Base-by-base conservation (phyloP, 2,329 filamentous ascomycete species). In the Aureobasidium mangrovei region DNA sequence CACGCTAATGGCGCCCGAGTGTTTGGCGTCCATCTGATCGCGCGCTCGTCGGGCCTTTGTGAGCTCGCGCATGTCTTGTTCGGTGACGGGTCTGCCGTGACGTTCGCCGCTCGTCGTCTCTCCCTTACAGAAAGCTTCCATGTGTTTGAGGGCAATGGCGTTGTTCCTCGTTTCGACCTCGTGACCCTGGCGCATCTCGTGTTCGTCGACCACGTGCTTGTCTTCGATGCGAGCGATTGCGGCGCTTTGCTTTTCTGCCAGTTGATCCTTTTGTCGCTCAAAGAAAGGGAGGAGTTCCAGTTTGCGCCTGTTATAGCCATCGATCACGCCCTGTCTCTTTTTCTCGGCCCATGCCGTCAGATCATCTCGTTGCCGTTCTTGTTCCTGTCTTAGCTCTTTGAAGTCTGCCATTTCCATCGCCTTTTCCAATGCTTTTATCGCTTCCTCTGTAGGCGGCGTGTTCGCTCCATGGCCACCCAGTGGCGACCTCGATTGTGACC, bases 91-190 rank as follows among this genome's bases (percentile, higher is more conserved):
- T 28, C 72, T 63, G 31, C 63, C 57, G 47, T 69, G 67, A 2
- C 58, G 58, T 29, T 64, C 60, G 6, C 64, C 66, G 32, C 55
- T 61, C 28, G 60, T 60, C 38, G 64, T 64, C 6, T 59, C 65
- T 9, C 72, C 72, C 4, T 67, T 66, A 55, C 73, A 76, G 57
- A 74, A 77, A 3, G 72, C 72, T 55, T 74, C 71, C 67, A 76
- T 75, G 56, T 76, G 70, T 56, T 71, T 72, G 3, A 76, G 60
- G 0, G 73, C 73, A 2, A 71, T 74, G 0, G 68, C 70, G 8
- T 68, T 68, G 59, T 74, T 74, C 36, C 70, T 66, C 9, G 63
- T 62, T 57, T 75, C 74, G 28, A 69, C 63, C 1, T 63, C 65
- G 26, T 77, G 74, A 3, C 63, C 54, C 49, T 67, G 64, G 35